Percentiles rank a stretch among this genome's conserved stretches.
These are phyloP conservation scores for Cenchrus purpureus DNA, from an alignment of 176 grass and related monocot species.

Conservation along the genomic window DNA sequence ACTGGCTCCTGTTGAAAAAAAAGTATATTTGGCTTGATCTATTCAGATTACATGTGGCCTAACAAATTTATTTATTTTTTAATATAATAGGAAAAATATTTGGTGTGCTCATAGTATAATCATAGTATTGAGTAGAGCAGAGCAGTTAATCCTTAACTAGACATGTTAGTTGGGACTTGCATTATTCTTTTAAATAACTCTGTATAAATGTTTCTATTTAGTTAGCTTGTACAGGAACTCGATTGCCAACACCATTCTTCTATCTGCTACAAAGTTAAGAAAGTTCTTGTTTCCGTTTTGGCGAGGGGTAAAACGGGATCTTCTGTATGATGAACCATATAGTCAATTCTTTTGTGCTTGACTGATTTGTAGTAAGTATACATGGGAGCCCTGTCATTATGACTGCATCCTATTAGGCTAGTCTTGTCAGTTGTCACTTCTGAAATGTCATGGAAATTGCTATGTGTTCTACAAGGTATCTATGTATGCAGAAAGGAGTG, in stretches of 20 bases:
- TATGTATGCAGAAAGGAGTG: not conserved
- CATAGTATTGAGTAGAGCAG: not conserved
- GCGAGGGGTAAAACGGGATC: not conserved
- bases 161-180: not conserved
- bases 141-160: not conserved
- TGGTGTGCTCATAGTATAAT: slow-evolving; percentile 1
- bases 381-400: not conserved
- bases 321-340: slow-evolving; percentile 10
- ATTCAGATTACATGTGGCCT: not conserved
- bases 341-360: not conserved
- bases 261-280: not conserved
- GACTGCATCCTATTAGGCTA: not conserved
- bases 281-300: not conserved
- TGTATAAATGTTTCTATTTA: not conserved
- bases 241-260: not conserved
- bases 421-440: not conserved
- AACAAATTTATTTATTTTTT: not conserved
- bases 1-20: not conserved
- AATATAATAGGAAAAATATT: not conserved
- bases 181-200: not conserved
- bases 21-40: not conserved
- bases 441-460: not conserved
- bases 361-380: not conserved
- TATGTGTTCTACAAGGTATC: not conserved
- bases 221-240: not conserved